Base-by-base conservation (phyloP, 2,329 filamentous ascomycete species). In the Pseudopithomyces chartarum region DNA sequence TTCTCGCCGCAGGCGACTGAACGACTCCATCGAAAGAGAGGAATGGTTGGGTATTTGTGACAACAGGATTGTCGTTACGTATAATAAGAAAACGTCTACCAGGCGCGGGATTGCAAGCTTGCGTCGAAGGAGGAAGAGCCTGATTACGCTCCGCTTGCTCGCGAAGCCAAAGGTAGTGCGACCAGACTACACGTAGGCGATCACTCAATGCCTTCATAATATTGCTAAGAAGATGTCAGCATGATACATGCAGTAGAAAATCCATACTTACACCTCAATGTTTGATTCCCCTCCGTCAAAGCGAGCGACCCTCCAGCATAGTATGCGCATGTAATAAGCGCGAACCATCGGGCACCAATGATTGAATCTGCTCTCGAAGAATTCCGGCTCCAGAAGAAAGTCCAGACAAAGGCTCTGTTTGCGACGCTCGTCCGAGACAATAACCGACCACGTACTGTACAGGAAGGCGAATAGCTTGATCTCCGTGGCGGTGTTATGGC, bases 261-360 rank as follows among this genome's bases (percentile, higher is more conserved):
- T 44, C 10, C 20, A 22, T 44, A 82, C 89, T 82, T 81, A 91
- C 88, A 82, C 76, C 70, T 95, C 90, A 39, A 85, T 73, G 26
- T 87, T 83, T 43, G 85, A 85, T 20, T 85, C 81, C 45, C 83
- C 85, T 15, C 88, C 91, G 51, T 87, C 85, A 68, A 90, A 90
- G 60, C 93, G 84, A 62, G 90, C 94, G 46, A 97, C 81, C 57
- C 92, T 86, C 93, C 93, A 97, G 76, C 92, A 96, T 20, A 97
- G 77, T 48, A 97, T 79, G 45, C 93, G 90, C 85, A 96, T 95
- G 72, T 89, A 97, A 74, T 97, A 97, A 13, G 92, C 90, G 58
- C 93, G 86, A 20, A 97, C 91, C 93, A 97, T 96, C 0, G 93
- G 92, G 69, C 91, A 96, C 92, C 93, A 97, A 69, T 97, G 92